These are phyloP conservation scores for Lasiodiplodia sp. DNA, from an alignment of 2,329 filamentous ascomycete species.

Conservation along the genomic window DNA sequence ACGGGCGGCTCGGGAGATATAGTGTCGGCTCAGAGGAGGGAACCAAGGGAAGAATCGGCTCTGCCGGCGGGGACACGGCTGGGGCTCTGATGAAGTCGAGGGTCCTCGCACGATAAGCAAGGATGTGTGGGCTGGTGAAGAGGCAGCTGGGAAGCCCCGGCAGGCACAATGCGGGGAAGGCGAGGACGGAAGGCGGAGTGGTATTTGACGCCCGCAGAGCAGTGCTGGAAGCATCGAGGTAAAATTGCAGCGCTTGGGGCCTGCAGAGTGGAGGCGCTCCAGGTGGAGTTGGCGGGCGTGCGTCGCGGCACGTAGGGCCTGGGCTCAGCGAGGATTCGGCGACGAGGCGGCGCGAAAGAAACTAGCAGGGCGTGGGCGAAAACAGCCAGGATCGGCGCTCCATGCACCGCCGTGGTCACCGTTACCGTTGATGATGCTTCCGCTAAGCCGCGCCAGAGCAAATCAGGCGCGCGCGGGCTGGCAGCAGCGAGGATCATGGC, in stretches of 20 bases:
- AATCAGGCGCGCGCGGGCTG: conserved; percentile 27
- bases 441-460: conserved; percentile 26
- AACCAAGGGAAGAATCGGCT: conserved; percentile 27
- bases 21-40: conserved; percentile 18
- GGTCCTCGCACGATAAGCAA: conserved; percentile 27
- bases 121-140: conserved; percentile 20
- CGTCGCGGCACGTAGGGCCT: conserved; percentile 30
- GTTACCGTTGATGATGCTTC: conserved; percentile 28
- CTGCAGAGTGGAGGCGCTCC: conserved; percentile 26
- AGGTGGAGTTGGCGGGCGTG: conserved; percentile 23
- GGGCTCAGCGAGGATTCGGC: conserved; percentile 27
- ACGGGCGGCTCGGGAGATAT: conserved; percentile 13
- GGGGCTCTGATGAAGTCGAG: conserved; percentile 26
- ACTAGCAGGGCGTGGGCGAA: conserved; percentile 25
- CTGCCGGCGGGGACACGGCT: conserved; percentile 17
- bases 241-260: conserved; percentile 25
- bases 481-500: conserved; percentile 28
- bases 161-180: conserved; percentile 30
- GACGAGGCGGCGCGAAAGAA: conserved; percentile 24
- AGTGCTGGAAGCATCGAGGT: conserved; percentile 12
- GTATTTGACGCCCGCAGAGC: conserved; percentile 14
- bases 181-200: background rate
- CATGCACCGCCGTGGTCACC: conserved; percentile 25
- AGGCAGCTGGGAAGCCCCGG: conserved; percentile 23
- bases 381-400: conserved; percentile 28